These are phyloP conservation scores for Endoconidiophora laricicola DNA, from an alignment of 2,329 filamentous ascomycete genomes.

Conservation along the genomic window DNA sequence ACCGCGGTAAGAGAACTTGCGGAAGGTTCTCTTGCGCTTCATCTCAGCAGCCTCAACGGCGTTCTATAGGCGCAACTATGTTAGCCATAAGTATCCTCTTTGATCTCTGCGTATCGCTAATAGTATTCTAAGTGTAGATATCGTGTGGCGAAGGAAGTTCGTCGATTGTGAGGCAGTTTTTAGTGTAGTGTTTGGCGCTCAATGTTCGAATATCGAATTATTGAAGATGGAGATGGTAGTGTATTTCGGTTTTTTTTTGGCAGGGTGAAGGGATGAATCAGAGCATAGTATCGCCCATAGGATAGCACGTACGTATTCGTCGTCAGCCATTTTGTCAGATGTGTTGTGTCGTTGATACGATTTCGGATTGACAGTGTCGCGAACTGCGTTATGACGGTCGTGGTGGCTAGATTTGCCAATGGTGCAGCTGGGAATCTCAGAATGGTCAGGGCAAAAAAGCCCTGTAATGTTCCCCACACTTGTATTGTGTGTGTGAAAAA, in stretches of 20 bases:
- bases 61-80: conserved; percentile 42
- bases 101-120: neutral
- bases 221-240: neutral
- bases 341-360: conserved; percentile 17
- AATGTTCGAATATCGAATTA: conserved; percentile 12
- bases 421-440: conserved; percentile 11
- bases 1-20: conserved; percentile 99
- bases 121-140: neutral
- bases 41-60: conserved; percentile 96
- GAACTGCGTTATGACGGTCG: conserved; percentile 13
- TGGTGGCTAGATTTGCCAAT: conserved; percentile 12
- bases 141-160: conserved; percentile 4
- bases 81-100: conserved; percentile 8
- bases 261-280: neutral
- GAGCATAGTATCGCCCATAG: conserved; percentile 6
- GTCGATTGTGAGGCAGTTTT: conserved; percentile 9
- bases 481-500: conserved; percentile 12
- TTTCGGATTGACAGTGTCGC: conserved; percentile 13
- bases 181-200: conserved; percentile 14
- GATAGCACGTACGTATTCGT: conserved; percentile 59
- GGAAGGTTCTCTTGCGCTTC: conserved; percentile 99
- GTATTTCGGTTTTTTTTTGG: neutral
- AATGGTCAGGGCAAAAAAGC: conserved; percentile 13
- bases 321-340: conserved; percentile 62
- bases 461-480: conserved; percentile 10